A percentile compares a stretch with the other conserved stretches of the same genome.
phyloP scores from a whole-genome alignment of 345 rosid species.

The Turritis glabra region DNA sequence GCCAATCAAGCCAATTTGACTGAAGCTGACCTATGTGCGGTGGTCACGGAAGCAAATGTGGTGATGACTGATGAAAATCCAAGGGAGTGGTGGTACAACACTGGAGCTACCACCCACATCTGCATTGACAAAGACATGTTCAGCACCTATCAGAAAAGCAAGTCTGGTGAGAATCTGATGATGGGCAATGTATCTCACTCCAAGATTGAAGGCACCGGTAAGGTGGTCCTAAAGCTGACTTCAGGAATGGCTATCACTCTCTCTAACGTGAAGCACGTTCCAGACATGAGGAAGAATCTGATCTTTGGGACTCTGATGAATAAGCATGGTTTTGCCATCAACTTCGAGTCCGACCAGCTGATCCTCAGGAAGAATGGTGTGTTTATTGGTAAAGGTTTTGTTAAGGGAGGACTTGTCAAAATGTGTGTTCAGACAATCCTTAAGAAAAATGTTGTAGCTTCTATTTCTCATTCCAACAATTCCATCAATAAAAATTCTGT shows the following conservation, averaged over 20 bases:
- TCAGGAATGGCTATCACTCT: not conserved
- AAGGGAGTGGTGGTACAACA: not conserved
- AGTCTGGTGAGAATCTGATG: not conserved
- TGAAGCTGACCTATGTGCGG: not conserved
- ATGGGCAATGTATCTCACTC: not conserved
- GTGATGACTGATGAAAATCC: not conserved
- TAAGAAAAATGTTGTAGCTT: too few relatives aligned
- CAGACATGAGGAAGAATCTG: not conserved
- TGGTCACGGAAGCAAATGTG: not conserved
- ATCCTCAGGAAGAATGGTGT: not conserved
- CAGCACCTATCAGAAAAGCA: not conserved
- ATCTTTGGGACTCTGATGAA: not conserved
- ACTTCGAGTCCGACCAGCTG: not conserved
- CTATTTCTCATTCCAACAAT: too few relatives aligned
- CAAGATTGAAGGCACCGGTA: not conserved
- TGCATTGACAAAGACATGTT: not conserved
- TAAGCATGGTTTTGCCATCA: not conserved
- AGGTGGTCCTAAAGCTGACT: not conserved
- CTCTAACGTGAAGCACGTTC: not conserved
- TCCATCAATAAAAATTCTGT: too few relatives aligned
- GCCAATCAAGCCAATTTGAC: not conserved
- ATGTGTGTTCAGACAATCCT: not conserved
- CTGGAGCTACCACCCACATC: not conserved
- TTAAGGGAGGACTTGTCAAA: too few relatives aligned
- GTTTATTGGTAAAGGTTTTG: too few relatives aligned